Evolutionary conservation across 1,284 basidiomycete genomes (phyloP).

Genomic region (Apiotrichum akiyoshidainum): DNA sequence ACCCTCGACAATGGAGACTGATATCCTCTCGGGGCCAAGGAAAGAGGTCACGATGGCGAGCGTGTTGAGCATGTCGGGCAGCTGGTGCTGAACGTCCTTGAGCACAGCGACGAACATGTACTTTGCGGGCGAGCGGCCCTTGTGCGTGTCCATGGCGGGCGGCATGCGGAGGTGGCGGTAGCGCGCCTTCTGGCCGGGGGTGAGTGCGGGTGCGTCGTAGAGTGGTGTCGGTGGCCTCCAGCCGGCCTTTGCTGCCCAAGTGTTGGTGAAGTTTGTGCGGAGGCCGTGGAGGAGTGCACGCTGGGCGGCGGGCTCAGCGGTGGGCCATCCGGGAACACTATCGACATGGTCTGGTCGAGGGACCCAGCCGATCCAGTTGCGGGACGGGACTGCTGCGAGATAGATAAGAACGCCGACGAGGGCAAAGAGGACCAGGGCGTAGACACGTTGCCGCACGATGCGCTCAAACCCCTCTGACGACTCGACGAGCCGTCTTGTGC

Average conservation of each 20-base stretch:
- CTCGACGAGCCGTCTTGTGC: too few species aligned
- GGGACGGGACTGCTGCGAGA: neutral
- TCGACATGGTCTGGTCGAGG: neutral
- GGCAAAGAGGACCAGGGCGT: neutral
- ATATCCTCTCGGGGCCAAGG: slow-evolving; percentile 38
- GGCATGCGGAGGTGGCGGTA: slow-evolving; percentile 34
- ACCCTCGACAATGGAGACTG: slow-evolving; percentile 49
- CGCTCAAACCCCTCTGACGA: too few species aligned
- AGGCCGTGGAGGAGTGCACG: slow-evolving; percentile 13
- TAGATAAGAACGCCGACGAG: neutral
- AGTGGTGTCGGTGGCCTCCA: slow-evolving; percentile 23
- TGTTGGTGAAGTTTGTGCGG: slow-evolving; percentile 12
- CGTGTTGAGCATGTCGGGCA: slow-evolving; percentile 47
- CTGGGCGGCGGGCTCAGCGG: neutral
- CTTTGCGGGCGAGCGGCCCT: slow-evolving; percentile 23
- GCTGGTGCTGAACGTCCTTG: slow-evolving; percentile 41
- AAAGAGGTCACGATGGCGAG: slow-evolving; percentile 40
- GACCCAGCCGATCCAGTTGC: slow-evolving; percentile 1
- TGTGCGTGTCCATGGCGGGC: slow-evolving; percentile 1
- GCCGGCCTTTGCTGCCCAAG: slow-evolving; percentile 12
- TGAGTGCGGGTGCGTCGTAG: slow-evolving; percentile 33
- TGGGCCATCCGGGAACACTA: too few species aligned
- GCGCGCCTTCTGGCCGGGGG: slow-evolving; percentile 31
- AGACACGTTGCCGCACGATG: neutral
- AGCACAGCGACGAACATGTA: slow-evolving; percentile 45